Evolutionary conservation across 768 basidiomycete species (phyloP), one percentile per base, ranked within the genome.

Genomic region (Suillus tomentosus): DNA sequence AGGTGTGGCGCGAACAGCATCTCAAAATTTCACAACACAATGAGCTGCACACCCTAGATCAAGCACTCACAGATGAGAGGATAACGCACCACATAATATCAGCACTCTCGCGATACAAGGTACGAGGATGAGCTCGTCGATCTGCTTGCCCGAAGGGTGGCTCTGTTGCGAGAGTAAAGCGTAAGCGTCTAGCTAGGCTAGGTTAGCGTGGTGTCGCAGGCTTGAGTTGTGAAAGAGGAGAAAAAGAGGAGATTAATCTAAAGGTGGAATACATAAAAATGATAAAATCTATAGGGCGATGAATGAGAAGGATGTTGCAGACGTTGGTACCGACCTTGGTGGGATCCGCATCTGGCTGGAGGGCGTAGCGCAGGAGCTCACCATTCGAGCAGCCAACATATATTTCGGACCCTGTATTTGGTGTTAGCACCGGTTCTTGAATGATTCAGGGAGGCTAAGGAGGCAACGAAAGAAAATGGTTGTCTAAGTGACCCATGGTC

Each of bases 301-400:
- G 36, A 42, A 15, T 15, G 9, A 11, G 24, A 58, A 58, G 24
- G 57, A 19, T 19, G 17, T 31, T 27, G 24, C 14, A 60, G 7
- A 36, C 14, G 5, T 19, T 34, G 39, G 8, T 59, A 72, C 81
- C 63, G 65, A 85, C 86, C 69, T 81, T 79, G 68, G 76, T 79
- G 27, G 82, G 75, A 65, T 82, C 80, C 0, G 66, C 59, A 67
- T 85, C 86, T 3, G 81, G 82, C 68, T 89, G 89, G 24, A 92
- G 79, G 1, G 89, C 82, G 72, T 90, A 96, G 50, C 94, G 88
- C 42, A 95, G 77, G 9, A 97, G 81, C 67, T 93, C 87, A 24
- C 95, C 94, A 64, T 95, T 93, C 24, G 88, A 86, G 65, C 90
- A 91, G 14, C 94, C 95, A 14, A 94, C 84, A 68, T 95, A 96